These are phyloP conservation scores for Byssochlamys sp. DNA, from an alignment of 2,329 filamentous ascomycete genomes.

Conservation along the genomic window DNA sequence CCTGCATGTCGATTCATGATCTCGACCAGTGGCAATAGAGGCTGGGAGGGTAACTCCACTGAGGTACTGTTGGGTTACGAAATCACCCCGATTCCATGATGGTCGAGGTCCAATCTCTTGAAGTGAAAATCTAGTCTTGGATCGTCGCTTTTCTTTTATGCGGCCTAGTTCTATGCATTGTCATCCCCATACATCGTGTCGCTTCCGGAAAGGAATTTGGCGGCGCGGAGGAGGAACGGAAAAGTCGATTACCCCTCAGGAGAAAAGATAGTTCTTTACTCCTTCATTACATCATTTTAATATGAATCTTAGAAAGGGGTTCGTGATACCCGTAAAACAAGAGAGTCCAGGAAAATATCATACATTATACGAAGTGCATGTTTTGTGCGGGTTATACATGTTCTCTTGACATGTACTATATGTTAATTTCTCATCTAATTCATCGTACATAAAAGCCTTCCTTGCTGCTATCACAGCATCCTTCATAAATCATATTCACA, in stretches of 20 bases:
- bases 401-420: background rate
- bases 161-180: background rate
- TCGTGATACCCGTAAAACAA: background rate
- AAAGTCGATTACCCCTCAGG: background rate
- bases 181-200: background rate
- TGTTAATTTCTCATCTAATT: constrained; percentile 45
- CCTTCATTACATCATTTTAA: background rate
- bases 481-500: background rate
- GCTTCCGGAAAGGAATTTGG: background rate
- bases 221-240: background rate
- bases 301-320: background rate
- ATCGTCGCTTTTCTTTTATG: background rate
- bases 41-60: constrained; percentile 85
- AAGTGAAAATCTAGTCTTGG: background rate
- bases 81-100: constrained; percentile 47
- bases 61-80: constrained; percentile 93
- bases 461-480: background rate
- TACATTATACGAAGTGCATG: background rate
- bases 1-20: constrained; percentile 84
- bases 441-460: constrained; percentile 32
- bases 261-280: background rate
- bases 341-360: background rate
- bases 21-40: constrained; percentile 79
- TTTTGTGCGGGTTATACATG: background rate
- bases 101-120: constrained; percentile 1